These are phyloP conservation scores for Lupinus albus DNA, from an alignment of 306 rosid species.

Conservation along the genomic window DNA sequence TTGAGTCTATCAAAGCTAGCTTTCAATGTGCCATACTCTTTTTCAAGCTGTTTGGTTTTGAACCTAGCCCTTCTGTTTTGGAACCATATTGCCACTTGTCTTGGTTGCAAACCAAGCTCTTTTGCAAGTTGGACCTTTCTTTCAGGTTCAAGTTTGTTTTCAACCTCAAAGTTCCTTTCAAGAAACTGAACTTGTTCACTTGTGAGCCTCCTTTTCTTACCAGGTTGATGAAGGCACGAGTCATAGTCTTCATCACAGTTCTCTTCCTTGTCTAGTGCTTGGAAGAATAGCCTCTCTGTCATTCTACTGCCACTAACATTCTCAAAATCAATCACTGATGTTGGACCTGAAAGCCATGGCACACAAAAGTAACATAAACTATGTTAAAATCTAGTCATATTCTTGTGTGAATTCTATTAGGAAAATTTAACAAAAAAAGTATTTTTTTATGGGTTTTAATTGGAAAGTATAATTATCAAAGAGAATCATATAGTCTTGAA, in stretches of 20 bases:
- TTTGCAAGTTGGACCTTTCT: slow-evolving; percentile 78
- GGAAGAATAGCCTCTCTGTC: slow-evolving; percentile 55
- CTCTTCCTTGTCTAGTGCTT: slow-evolving; percentile 57
- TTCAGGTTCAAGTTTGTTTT: slow-evolving; percentile 91
- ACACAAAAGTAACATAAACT: background rate
- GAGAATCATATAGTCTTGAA: background rate
- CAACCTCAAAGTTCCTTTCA: slow-evolving; percentile 71
- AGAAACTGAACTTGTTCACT: slow-evolving; percentile 73
- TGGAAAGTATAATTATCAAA: slow-evolving; percentile 9
- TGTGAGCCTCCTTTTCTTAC: slow-evolving; percentile 81
- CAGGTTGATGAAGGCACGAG: slow-evolving; percentile 56
- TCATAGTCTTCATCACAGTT: slow-evolving; percentile 63
- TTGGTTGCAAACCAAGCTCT: slow-evolving; percentile 83
- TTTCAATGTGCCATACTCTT: slow-evolving; percentile 68
- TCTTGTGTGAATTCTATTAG: background rate
- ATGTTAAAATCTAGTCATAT: slow-evolving; percentile 31
- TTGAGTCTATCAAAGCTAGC: slow-evolving; percentile 63
- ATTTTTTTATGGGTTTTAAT: slow-evolving; percentile 7
- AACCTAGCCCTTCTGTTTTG: slow-evolving; percentile 85
- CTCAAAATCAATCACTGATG: slow-evolving; percentile 63
- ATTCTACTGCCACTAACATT: slow-evolving; percentile 47
- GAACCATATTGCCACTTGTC: slow-evolving; percentile 97
- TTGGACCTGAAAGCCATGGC: slow-evolving; percentile 59
- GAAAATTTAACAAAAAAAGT: background rate
- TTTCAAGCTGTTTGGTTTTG: slow-evolving; percentile 80